Conservation (phyloP, 305 asterid species). For the Fraxinus xanthoxyloides region DNA sequence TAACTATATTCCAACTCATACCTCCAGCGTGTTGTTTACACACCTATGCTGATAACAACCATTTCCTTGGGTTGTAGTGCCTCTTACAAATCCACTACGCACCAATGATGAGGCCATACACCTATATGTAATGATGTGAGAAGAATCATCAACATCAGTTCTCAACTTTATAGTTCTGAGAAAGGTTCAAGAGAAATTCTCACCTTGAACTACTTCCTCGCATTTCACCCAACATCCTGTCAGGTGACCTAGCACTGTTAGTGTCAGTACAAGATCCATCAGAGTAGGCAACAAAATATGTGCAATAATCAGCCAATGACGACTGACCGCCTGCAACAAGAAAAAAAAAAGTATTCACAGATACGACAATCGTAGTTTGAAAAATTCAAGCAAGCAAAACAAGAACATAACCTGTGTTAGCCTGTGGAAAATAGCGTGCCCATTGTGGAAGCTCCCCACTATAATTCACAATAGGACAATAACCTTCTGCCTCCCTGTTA, state of each 20-base stretch:
- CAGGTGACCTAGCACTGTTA: constrained; percentile 95
- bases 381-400: neutral
- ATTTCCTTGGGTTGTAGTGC: constrained; percentile 85
- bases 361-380: neutral
- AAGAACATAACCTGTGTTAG: constrained; percentile 72
- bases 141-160: constrained; percentile 10
- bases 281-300: constrained; percentile 95
- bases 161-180: neutral
- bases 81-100: constrained; percentile 94
- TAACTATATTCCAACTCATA: constrained; percentile 28
- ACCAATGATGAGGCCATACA: constrained; percentile 97
- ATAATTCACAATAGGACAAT: constrained; percentile 90
- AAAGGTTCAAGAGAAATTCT: constrained; percentile 14
- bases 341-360: neutral
- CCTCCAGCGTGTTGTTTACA: constrained; percentile 72
- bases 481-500: constrained; percentile 98
- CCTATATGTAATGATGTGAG: constrained; percentile 40
- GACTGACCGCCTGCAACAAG: constrained; percentile 90
- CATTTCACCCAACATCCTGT: constrained; percentile 97
- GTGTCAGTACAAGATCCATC: constrained; percentile 98
- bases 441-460: constrained; percentile 96
- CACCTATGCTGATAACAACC: constrained; percentile 96
- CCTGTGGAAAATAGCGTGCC: constrained; percentile 96
- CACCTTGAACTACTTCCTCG: constrained; percentile 92
- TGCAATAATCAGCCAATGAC: constrained; percentile 98